Conservation (phyloP, 192 early-diverging fungal species). For the Obelidium mucronatum region DNA sequence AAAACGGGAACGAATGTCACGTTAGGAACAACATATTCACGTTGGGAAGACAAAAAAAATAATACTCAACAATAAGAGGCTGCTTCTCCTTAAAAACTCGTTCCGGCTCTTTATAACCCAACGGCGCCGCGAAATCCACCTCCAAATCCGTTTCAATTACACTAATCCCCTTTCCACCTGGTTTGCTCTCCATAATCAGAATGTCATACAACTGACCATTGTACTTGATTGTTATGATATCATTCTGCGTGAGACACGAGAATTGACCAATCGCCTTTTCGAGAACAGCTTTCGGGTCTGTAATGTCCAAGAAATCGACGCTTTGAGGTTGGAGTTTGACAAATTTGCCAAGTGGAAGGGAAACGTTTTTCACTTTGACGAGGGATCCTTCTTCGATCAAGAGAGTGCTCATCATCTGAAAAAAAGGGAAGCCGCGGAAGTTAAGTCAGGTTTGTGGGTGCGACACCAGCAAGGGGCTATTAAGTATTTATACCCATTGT, state of each 20-base stretch:
- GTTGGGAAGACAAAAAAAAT: background rate
- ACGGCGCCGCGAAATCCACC: slow-evolving; percentile 95
- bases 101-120: slow-evolving; percentile 94
- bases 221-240: slow-evolving; percentile 92
- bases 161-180: slow-evolving; percentile 80
- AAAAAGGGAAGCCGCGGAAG: background rate
- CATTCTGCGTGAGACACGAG: slow-evolving; percentile 89
- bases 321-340: slow-evolving; percentile 98
- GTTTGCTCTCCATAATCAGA: slow-evolving; percentile 87
- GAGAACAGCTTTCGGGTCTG: slow-evolving; percentile 95
- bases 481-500: slow-evolving; percentile 94
- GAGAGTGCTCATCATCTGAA: slow-evolving; percentile 93
- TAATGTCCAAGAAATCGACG: slow-evolving; percentile 95
- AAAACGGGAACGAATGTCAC: background rate
- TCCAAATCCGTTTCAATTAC: slow-evolving; percentile 98
- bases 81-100: slow-evolving; percentile 18
- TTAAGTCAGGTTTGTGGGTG: background rate
- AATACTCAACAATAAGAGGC: slow-evolving; percentile 7
- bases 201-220: slow-evolving; percentile 89
- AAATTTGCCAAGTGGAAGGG: slow-evolving; percentile 82
- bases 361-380: slow-evolving; percentile 79
- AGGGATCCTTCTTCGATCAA: slow-evolving; percentile 76
- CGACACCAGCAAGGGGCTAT: too few relatives aligned
- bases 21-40: background rate
- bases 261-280: slow-evolving; percentile 94